A percentile compares a stretch with the other conserved stretches of the same genome.
Evolutionary conservation across 352 stramenopile species (phyloP).

Genomic region (Aphanomyces invadans): DNA sequence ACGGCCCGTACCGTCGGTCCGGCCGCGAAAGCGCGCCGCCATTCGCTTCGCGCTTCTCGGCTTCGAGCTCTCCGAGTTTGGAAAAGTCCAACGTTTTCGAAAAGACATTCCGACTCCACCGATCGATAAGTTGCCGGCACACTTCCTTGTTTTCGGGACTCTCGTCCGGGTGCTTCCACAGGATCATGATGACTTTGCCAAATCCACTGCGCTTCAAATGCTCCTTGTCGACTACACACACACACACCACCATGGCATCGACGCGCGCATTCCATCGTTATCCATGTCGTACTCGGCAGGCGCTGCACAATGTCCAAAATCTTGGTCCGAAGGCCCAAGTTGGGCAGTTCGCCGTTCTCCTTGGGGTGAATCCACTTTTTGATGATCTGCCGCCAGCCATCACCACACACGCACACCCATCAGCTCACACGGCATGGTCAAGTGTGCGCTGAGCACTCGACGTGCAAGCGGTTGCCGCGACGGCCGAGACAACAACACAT

Average conservation of each 20-base stretch:
- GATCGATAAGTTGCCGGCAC: constrained; percentile 74
- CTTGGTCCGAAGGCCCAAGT: constrained; percentile 78
- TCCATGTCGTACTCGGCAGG: constrained; percentile 46
- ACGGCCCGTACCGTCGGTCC: constrained; percentile 1
- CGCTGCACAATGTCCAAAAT: constrained; percentile 76
- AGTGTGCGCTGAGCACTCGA: too few relatives aligned
- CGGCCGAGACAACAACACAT: too few relatives aligned
- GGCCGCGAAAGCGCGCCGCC: neutral
- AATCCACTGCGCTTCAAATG: constrained; percentile 85
- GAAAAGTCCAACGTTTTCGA: constrained; percentile 85
- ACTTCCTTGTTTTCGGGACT: constrained; percentile 82
- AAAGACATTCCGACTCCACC: constrained; percentile 82
- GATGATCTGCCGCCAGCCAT: constrained; percentile 46
- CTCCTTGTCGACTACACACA: constrained; percentile 69
- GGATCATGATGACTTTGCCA: constrained; percentile 79
- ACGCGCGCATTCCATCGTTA: neutral
- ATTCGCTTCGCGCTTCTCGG: constrained; percentile 48
- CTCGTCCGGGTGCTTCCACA: constrained; percentile 85
- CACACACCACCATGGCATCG: constrained; percentile 3
- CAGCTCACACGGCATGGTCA: too few relatives aligned
- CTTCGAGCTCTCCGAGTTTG: constrained; percentile 75
- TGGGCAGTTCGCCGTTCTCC: constrained; percentile 66
- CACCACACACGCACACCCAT: too few relatives aligned
- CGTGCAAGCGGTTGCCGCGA: too few relatives aligned
- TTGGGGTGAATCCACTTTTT: constrained; percentile 87